A percentile compares a stretch with the other conserved stretches of the same genome.
Evolutionary conservation across 495 filamentous ascomycete species (phyloP).

Genomic region (Astrothelium macrocarpum): DNA sequence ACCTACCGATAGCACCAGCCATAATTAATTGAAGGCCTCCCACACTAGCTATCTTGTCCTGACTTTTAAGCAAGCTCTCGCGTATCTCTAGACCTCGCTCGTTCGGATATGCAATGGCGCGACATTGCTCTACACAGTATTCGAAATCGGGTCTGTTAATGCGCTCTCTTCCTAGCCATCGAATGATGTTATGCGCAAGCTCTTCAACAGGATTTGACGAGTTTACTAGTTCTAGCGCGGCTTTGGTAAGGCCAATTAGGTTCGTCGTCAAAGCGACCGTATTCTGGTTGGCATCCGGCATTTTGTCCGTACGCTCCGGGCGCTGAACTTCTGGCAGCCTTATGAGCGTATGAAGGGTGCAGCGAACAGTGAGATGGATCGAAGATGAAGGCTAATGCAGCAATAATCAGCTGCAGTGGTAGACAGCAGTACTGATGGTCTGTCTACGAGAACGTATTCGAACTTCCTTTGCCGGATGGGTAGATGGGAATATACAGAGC

Average conservation of each 20-base stretch:
- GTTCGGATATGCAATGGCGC: neutral
- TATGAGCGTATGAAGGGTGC: no score
- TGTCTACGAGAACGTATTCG: no score
- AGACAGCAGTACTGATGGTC: no score
- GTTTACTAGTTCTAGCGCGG: neutral
- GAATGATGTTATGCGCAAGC: neutral
- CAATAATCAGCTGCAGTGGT: no score
- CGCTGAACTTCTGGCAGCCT: no score
- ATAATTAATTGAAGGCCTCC: neutral
- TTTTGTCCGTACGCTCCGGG: no score
- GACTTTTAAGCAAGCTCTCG: neutral
- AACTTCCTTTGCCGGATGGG: no score
- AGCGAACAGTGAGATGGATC: no score
- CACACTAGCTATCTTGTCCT: neutral
- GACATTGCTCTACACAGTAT: neutral
- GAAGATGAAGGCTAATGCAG: no score
- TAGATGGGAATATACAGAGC: no score
- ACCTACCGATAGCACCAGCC: neutral
- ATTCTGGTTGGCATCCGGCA: no score
- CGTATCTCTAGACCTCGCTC: neutral
- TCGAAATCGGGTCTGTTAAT: neutral
- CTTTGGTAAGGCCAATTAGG: neutral
- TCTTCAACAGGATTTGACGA: neutral
- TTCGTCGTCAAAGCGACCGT: neutral
- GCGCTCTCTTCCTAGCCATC: neutral